A percentile compares a stretch with the other conserved stretches of the same genome.
Evolutionary conservation across 257 asterid genomes (phyloP).

Genomic region (Ehretia macrophylla): DNA sequence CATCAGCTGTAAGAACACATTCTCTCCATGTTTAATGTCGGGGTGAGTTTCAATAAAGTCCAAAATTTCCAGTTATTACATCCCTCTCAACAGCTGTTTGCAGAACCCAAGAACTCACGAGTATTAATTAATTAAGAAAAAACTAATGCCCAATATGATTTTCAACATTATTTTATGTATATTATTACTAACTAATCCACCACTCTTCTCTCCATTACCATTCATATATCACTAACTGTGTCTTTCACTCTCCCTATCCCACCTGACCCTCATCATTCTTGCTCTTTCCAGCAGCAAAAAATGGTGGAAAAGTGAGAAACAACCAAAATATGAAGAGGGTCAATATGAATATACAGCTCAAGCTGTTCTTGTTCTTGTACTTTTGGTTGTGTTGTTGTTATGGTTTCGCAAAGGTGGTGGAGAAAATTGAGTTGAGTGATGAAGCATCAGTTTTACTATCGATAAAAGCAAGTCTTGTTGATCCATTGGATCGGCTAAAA

Average conservation of each 20-base stretch:
- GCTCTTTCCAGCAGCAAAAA: constrained; percentile 2
- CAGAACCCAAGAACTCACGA: constrained; percentile 81
- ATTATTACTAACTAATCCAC: constrained; percentile 19
- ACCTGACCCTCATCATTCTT: constrained; percentile 23
- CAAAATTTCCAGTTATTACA: constrained; percentile 45
- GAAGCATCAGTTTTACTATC: constrained; percentile 45
- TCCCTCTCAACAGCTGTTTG: constrained; percentile 48
- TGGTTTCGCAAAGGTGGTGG: constrained; percentile 15
- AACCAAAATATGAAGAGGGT: constrained; percentile 9
- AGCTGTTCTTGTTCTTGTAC: constrained; percentile 23
- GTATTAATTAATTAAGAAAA: constrained; percentile 13
- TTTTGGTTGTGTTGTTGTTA: constrained; percentile 14
- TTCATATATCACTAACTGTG: constrained; percentile 16
- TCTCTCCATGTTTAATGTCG: constrained; percentile 73
- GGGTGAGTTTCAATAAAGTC: constrained; percentile 43
- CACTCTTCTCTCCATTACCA: constrained; percentile 22
- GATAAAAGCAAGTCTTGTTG: constrained; percentile 45
- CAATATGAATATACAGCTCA: constrained; percentile 35
- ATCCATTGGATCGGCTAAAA: constrained; percentile 48
- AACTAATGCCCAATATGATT: constrained; percentile 25
- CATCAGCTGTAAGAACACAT: constrained; percentile 33
- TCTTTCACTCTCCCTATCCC: constrained; percentile 20
- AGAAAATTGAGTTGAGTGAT: constrained; percentile 13
- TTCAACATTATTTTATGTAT: constrained; percentile 15
- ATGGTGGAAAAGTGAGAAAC: constrained; percentile 23